Conservation (phyloP, 305 asterid species). For the Fraxinus baroniana region DNA sequence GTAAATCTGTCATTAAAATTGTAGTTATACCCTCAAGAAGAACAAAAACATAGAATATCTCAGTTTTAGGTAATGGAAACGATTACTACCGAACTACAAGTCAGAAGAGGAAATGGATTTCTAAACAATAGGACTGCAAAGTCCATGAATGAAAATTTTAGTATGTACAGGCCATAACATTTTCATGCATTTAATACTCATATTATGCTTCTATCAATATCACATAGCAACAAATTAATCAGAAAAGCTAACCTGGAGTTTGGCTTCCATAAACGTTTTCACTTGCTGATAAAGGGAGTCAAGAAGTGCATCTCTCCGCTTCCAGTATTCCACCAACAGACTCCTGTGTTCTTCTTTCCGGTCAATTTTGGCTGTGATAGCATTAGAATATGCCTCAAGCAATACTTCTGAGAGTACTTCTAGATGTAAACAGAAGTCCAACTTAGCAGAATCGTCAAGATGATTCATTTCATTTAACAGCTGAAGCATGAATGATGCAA, state of each 20-base stretch:
- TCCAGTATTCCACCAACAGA: constrained; percentile 73
- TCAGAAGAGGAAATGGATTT: background rate
- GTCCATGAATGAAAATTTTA: background rate
- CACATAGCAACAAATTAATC: constrained; percentile 5
- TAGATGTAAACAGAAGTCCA: constrained; percentile 57
- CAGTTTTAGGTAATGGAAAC: background rate
- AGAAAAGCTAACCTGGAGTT: constrained; percentile 50
- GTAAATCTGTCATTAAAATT: background rate
- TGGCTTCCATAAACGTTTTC: constrained; percentile 46
- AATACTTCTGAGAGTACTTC: constrained; percentile 71
- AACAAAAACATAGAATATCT: background rate
- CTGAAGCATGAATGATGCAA: constrained; percentile 76
- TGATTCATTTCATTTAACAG: constrained; percentile 55
- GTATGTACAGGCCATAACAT: constrained; percentile 14
- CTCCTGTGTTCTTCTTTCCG: constrained; percentile 67
- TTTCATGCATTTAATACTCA: constrained; percentile 19
- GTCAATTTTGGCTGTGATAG: constrained; percentile 73
- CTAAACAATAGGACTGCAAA: background rate
- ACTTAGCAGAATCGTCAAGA: constrained; percentile 54
- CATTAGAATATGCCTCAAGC: constrained; percentile 75
- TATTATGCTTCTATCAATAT: constrained; percentile 10
- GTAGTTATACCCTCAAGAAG: background rate
- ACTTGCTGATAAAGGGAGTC: constrained; percentile 73
- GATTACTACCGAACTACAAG: background rate
- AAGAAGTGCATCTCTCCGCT: constrained; percentile 74